Base-by-base conservation (phyloP, 2,329 filamentous ascomycete species). In the Bipolaris sorokiniana region DNA sequence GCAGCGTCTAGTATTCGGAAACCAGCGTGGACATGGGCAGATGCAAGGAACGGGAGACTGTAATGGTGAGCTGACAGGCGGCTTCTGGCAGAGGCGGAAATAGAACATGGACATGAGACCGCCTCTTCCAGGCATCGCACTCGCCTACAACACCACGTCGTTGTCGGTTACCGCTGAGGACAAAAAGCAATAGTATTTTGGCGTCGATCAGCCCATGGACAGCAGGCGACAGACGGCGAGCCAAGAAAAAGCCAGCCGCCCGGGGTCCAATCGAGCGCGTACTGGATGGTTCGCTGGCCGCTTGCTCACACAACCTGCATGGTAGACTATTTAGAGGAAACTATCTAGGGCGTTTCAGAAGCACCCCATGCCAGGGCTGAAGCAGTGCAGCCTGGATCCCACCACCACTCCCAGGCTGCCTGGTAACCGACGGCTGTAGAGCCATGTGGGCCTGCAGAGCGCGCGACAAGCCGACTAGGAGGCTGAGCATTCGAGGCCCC, bases 271-370 rank as follows among this genome's bases (percentile, higher is more conserved):
- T 60, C 48, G 44, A 57, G 42, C 10, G 31, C 44, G 22, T 42
- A 41, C 45, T 57, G 36, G 53, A 31, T 42, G 59, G 53, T 62
- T 34, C 56, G 59, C 36, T 62, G 65, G 60, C 63, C 60, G 64
- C 63, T 54, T 49, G 49, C 42, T 51, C 51, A 38, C 22, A 55
- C 36, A 34, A 55, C 55, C 60, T 67, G 71, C 70, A 73, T 72
- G 46, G 65, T 23, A 18, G 47, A 54, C 54, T 53, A 51, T 57
- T 51, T 60, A 65, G 58, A 48, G 59, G 58, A 53, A 58, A 51
- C 53, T 59, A 61, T 59, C 56, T 65, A 61, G 64, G 41, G 65
- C 60, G 72, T 74, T 74, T 73, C 70, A 72, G 62, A 66, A 65
- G 59, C 61, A 62, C 66, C 57, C 59, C 56, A 54, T 40, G 53